These are phyloP conservation scores for Dysphania ambrosioides DNA, from an alignment of 148 eudicot species.

Conservation along the genomic window DNA sequence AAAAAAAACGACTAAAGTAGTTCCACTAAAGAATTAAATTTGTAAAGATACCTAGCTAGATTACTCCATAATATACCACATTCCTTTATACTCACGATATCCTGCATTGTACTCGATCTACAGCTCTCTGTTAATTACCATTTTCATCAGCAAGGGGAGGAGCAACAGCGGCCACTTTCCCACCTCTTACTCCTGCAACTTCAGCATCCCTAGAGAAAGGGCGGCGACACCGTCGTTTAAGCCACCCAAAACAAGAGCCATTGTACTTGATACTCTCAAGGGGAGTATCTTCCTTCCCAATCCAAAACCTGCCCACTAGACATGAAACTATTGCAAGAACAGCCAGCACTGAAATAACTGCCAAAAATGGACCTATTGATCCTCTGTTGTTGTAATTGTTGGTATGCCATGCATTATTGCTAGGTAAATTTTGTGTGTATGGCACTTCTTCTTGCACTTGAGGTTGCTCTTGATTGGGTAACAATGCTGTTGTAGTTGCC, in stretches of 20 bases:
- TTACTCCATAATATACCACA: not conserved
- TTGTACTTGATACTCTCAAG: constrained; percentile 29
- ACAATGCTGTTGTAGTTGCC: constrained; percentile 21
- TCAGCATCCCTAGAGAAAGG: constrained; percentile 14
- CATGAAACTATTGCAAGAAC: constrained; percentile 32
- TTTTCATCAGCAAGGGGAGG: constrained; percentile 27
- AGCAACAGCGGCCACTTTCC: constrained; percentile 21
- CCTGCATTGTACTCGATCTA: too few species aligned
- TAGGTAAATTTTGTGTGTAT: constrained; percentile 21
- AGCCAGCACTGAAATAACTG: constrained; percentile 26
- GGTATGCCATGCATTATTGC: constrained; percentile 21
- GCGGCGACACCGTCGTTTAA: constrained; percentile 12
- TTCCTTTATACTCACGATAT: too few species aligned
- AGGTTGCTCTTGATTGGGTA: constrained; percentile 24
- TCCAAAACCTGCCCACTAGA: constrained; percentile 29
- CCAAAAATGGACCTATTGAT: constrained; percentile 35
- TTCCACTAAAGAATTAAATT: not conserved
- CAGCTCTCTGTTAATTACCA: not conserved
- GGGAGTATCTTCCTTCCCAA: constrained; percentile 31
- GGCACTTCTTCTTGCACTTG: constrained; percentile 19
- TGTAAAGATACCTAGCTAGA: not conserved
- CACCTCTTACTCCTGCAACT: constrained; percentile 16
- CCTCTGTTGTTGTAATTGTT: constrained; percentile 6
- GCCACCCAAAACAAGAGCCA: constrained; percentile 27
- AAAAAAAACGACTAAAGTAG: not conserved